A percentile compares a stretch with the other conserved stretches of the same genome.
These are phyloP conservation scores for Anthracocystis panici-leucophaei DNA, from an alignment of 1,284 basidiomycete genomes.

Conservation along the genomic window DNA sequence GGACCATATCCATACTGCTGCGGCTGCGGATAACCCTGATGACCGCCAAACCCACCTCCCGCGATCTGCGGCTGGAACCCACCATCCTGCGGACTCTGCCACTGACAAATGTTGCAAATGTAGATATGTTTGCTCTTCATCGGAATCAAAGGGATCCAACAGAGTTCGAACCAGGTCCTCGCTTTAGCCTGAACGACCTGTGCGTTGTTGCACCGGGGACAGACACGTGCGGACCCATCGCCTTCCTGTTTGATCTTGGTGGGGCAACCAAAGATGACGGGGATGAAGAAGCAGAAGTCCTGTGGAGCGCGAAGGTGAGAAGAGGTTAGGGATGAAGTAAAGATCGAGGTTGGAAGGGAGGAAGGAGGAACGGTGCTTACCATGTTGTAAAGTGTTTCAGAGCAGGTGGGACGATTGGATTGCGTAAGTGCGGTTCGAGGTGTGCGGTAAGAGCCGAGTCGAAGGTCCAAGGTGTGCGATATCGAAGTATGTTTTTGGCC, in stretches of 20 bases:
- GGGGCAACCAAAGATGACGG: conserved; percentile 66
- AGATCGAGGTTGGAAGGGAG: neutral
- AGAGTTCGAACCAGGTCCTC: conserved; percentile 67
- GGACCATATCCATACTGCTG: conserved; percentile 57
- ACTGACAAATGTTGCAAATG: conserved; percentile 67
- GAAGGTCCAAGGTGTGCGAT: too few species aligned
- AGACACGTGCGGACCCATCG: conserved; percentile 61
- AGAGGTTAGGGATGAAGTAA: neutral
- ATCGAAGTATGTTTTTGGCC: too few species aligned
- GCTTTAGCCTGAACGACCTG: conserved; percentile 64
- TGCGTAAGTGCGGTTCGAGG: neutral
- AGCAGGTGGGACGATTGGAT: neutral
- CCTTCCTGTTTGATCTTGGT: conserved; percentile 68
- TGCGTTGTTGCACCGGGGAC: conserved; percentile 67
- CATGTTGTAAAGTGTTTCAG: neutral
- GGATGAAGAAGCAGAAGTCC: conserved; percentile 65
- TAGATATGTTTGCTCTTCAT: conserved; percentile 61
- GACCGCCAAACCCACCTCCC: conserved; percentile 36
- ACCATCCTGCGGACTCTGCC: conserved; percentile 57
- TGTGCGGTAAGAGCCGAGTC: neutral
- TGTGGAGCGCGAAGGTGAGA: neutral
- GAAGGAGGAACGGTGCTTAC: neutral
- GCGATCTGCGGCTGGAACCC: conserved; percentile 60
- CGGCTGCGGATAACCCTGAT: conserved; percentile 33
- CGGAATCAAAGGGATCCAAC: conserved; percentile 67